Evolutionary conservation across 1,139 yeast species (phyloP).

Genomic region (Pneumocystis oryctolagi): DNA sequence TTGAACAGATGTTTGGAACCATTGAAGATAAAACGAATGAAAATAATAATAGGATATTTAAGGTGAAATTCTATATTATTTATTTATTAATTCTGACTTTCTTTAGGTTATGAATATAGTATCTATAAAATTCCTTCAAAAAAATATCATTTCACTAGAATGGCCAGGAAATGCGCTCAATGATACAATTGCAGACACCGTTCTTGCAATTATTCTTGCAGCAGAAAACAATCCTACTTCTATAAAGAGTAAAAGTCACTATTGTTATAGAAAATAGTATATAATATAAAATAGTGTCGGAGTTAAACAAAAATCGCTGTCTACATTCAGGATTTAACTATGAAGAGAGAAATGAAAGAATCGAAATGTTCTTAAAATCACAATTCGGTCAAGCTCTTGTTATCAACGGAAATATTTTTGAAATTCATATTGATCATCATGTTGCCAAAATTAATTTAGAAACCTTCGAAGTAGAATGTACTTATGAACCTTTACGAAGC

Average conservation of each 20-base stretch:
- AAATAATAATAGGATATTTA: constrained; percentile 19
- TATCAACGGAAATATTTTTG: constrained; percentile 29
- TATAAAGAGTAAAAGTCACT: constrained; percentile 66
- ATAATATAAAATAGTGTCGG: constrained; percentile 15
- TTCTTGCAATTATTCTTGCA: constrained; percentile 73
- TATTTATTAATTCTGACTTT: constrained; percentile 14
- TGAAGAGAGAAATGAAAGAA: constrained; percentile 44
- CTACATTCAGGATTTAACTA: constrained; percentile 18
- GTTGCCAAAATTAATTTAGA: constrained; percentile 56
- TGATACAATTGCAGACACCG: constrained; percentile 89
- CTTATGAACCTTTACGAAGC: constrained; percentile 61
- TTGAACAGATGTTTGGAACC: constrained; percentile 89
- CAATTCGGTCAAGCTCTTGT: constrained; percentile 76
- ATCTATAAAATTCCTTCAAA: constrained; percentile 36
- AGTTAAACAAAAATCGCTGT: constrained; percentile 15
- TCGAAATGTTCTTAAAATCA: constrained; percentile 50
- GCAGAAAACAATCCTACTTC: constrained; percentile 94
- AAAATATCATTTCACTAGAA: constrained; percentile 30
- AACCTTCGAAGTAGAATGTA: constrained; percentile 56
- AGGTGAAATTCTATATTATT: constrained; percentile 3
- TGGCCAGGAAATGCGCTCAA: constrained; percentile 87
- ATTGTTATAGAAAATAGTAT: constrained; percentile 34
- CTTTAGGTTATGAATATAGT: constrained; percentile 27
- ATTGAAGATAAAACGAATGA: constrained; percentile 51
- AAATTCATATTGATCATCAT: constrained; percentile 52